Base-by-base conservation (phyloP, 2,329 filamentous ascomycete species). In the Diplodia sapinea region DNA sequence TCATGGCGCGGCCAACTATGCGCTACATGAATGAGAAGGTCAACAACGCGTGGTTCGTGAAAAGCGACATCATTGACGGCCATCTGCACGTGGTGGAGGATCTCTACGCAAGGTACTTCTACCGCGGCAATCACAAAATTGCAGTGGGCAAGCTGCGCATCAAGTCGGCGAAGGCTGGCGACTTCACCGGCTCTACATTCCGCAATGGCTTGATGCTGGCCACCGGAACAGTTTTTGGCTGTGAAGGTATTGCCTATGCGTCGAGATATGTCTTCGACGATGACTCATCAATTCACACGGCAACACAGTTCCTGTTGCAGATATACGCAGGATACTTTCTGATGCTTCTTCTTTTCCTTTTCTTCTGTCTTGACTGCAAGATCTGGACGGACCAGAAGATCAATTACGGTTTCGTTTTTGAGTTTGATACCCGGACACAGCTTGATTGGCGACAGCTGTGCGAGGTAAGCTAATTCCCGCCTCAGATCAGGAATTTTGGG, bases 341-440 rank as follows among this genome's bases (percentile, higher is more conserved):
- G 33, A 89, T 92, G 78, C 84, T 96, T 5, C 85, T 93, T 54
- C 83, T 98, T 23, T 90, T 96, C 74, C 82, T 90, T 11, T 81
- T 96, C n/a, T 98, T 98, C 75, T 93, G 91, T 74, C 74, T 97
- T 43, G 89, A 93, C 74, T 96, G 94, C 77, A 88, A 89, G 67
- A 80, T 96, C 17, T 99, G 94, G 93, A 88, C 88, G 6, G 83
- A 82, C 63, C 89, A 90, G 76, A 96, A 94, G 79, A 92, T 99
- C 79, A 99, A 99, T 77, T 98, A 98, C 77, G 87, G 90, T 65
- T 97, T 97, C 78, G 93, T 98, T 72, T 99, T 99, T 75, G 95
- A 99, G 80, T 95, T 97, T 75, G 94, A 98, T 81, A 89, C 90
- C 65, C 86, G 94, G 68, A 89, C 95, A 77, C 88, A 90, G 70